A percentile compares a stretch with the other conserved stretches of the same genome.
These are phyloP conservation scores for Pelargonium fulgidum DNA, from an alignment of 441 rosid species.

Conservation along the genomic window DNA sequence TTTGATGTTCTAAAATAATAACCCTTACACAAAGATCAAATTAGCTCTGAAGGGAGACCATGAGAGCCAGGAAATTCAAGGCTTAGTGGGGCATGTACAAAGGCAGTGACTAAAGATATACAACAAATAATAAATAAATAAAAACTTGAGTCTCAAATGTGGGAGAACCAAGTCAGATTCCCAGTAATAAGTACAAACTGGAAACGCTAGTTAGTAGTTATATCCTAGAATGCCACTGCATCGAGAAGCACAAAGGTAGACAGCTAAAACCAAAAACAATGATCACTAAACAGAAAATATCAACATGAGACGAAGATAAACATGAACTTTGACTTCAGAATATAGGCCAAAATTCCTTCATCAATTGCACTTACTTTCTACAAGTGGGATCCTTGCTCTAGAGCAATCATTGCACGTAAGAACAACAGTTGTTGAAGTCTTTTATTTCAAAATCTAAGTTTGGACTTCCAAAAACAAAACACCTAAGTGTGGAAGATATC, in stretches of 20 bases:
- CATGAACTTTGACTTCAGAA: background rate
- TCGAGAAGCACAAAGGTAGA: background rate
- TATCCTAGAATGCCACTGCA: background rate
- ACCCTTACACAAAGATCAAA: no score
- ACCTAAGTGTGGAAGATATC: background rate
- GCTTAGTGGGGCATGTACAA: no score
- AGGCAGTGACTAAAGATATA: no score
- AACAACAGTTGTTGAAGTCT: slow-evolving; percentile 9
- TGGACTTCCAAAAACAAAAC: no score
- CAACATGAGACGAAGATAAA: background rate
- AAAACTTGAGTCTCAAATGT: background rate
- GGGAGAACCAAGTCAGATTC: background rate
- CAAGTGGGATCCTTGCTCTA: slow-evolving; percentile 9
- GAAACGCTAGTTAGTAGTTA: background rate
- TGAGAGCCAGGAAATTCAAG: no score
- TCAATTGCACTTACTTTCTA: slow-evolving; percentile 1
- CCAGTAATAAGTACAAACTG: background rate
- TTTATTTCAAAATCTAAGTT: background rate
- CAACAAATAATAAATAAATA: no score
- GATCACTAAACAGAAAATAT: background rate
- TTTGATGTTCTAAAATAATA: no score
- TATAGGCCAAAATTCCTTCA: background rate
- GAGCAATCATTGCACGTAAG: slow-evolving; percentile 4
- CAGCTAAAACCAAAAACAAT: background rate
- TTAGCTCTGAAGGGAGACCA: no score